These are phyloP conservation scores for Myxozyma udenii DNA, from an alignment of 805 yeast species.

Conservation along the genomic window DNA sequence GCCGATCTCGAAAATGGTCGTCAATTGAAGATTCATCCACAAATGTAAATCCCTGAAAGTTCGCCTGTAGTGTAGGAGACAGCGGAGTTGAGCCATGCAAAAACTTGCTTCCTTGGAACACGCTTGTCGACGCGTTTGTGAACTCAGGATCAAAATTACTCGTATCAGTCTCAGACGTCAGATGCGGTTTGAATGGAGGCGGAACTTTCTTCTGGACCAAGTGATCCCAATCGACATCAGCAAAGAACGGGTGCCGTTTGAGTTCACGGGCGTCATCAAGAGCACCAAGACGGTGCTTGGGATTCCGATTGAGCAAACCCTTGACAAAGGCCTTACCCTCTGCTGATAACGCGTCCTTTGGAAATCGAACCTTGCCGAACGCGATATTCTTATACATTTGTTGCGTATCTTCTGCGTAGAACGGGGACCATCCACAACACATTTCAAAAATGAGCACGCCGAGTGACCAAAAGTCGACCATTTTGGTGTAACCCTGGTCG, in stretches of 20 bases:
- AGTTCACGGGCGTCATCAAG: constrained; percentile 88
- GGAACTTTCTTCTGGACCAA: constrained; percentile 77
- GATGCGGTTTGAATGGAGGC: constrained; percentile 95
- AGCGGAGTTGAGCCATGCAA: constrained; percentile 62
- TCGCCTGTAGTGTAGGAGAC: constrained; percentile 92
- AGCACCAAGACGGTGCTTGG: constrained; percentile 91
- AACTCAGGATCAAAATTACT: constrained; percentile 98
- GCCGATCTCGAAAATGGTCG: constrained; percentile 56
- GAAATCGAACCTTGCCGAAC: constrained; percentile 95
- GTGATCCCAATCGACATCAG: constrained; percentile 86
- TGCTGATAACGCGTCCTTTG: constrained; percentile 86
- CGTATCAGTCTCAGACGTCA: constrained; percentile 86
- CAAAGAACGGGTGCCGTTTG: constrained; percentile 86
- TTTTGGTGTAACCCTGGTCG: constrained; percentile 94
- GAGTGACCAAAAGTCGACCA: constrained; percentile 98
- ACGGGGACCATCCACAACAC: constrained; percentile 99
- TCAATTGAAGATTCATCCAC: constrained; percentile 92
- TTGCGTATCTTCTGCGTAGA: constrained; percentile 95
- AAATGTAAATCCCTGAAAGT: constrained; percentile 91
- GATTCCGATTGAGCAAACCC: constrained; percentile 91
- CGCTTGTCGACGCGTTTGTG: constrained; percentile 85
- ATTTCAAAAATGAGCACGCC: constrained; percentile 96
- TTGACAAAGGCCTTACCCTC: constrained; percentile 96
- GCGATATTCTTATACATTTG: constrained; percentile 99
- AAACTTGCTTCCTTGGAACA: constrained; percentile 50